Evolutionary conservation across 2,329 filamentous ascomycete species (phyloP), one percentile per base, ranked within the genome.

Genomic region (Metarhizium robertsii): DNA sequence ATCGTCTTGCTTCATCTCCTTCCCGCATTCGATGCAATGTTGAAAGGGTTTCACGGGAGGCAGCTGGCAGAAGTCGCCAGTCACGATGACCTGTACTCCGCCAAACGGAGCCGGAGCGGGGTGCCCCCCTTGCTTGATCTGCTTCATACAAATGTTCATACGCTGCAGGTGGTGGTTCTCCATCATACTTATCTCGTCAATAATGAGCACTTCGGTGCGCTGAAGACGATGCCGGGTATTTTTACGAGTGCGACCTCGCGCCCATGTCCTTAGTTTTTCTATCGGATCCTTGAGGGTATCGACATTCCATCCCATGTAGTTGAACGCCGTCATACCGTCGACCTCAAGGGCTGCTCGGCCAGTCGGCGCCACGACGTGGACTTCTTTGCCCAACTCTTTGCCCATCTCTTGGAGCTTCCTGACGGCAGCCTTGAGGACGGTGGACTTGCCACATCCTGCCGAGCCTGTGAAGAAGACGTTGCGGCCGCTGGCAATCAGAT

Each of bases 181-280:
- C 0, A 86, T 73, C 84, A 87, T 87, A 58, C 78, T 83, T 56
- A 87, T 80, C 65, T 87, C 84, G 60, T 87, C 83, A 16, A 87
- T 80, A 29, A 87, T 74, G 1, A 87, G 70, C 0, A 84, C 77
- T 52, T 85, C 72, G 0, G 77, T 81, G 0, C 65, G 36, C 0
- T 20, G 61, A 2, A 83, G 65, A 0, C 76, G 70, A 1, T 69
- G 63, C 25, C 59, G 65, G 0, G 71, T 18, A 0, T 42, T 1
- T 6, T 48, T 6, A 29, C 52, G 42, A 20, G 18, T 20, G 18
- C 18, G 18, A 20, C 20, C 20, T 20, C 2, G 2, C 20, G 20
- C 2, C 20, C 20, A 20, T 20, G 2, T 20, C 20, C 2, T 20
- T 20, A 20, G 20, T 20, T 20, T 20, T 20, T 20, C 20, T 20